Base-by-base conservation (phyloP, 75 land plant genomes). In the Cryptomeria japonica region DNA sequence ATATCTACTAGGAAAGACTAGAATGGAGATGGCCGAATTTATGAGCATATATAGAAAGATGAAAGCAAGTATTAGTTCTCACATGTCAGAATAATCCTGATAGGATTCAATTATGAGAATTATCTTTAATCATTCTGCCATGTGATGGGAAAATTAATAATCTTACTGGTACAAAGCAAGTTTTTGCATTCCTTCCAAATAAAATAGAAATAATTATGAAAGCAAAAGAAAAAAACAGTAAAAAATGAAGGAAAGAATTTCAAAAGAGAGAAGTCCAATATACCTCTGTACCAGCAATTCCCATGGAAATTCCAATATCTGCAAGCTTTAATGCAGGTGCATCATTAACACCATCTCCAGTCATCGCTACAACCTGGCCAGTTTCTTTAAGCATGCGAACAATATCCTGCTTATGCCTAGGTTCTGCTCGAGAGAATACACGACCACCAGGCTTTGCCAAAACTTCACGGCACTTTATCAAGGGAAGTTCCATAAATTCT, bases 291-390 rank as follows among this genome's bases (percentile, higher is more conserved):
- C 99, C 99, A 41, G 96, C 89, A 51, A 97, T 93, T 51, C 99
- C 99, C 99, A 97, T 97, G 53, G 99, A 96, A 79, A 97, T 92
- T 72, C 99, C 97, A 88, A 97, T 97, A 89, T 97, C 99, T 70
- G 99, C 99, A 38, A 93, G 94, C 88, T 97, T 96, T 58, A 97
- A 86, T 10, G 99, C 99, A 78, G 99, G 99, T 84, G 99, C 99
- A 95, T 97, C 99, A 90, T 97, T 97, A 5, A 96, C 97, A 86
- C 99, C 99, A 90, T 97, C 99, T 78, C 99, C 99, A 58, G 99
- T 97, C 99, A 97, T 97, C 22, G 99, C 99, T 47, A 97, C 99
- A 64, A 97, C 86, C 86, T 97, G 96, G 6, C 97, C 97, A 85
- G 90, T 88, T 15, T 96, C 99, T 82, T 96, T 96, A 46, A 97